A percentile compares a stretch with the other conserved stretches of the same genome.
These are phyloP conservation scores for Pleurotus pulmonarius DNA, from an alignment of 768 basidiomycete species.

Conservation along the genomic window DNA sequence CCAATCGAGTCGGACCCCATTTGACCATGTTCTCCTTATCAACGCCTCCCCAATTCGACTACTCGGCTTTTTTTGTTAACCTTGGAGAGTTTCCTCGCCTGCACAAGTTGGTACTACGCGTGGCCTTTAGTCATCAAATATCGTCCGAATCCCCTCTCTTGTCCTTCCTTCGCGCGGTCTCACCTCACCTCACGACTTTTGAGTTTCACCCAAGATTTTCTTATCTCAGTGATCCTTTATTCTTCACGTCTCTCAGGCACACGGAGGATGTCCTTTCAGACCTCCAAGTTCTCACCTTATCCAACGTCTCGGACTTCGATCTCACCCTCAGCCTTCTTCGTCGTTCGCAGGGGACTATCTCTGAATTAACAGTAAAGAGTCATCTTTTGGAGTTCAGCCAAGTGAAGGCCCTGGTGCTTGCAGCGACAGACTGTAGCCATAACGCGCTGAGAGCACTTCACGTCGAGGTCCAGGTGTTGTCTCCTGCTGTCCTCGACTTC, in stretches of 20 bases:
- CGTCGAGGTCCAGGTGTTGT: neutral
- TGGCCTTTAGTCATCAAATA: constrained; percentile 14
- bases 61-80: constrained; percentile 28
- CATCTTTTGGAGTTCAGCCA: neutral
- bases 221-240: neutral
- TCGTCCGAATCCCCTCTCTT: constrained; percentile 22
- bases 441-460: neutral
- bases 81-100: constrained; percentile 25
- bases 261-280: neutral
- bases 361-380: neutral
- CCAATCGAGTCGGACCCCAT: too few relatives aligned
- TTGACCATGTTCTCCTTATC: constrained; percentile 27
- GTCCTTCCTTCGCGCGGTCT: constrained; percentile 12
- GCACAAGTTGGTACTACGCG: constrained; percentile 18
- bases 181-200: neutral
- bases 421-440: neutral
- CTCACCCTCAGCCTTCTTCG: neutral
- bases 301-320: neutral
- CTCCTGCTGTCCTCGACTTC: neutral
- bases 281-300: neutral
- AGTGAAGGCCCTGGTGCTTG: neutral
- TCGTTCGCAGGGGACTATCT: neutral
- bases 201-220: neutral
- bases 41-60: constrained; percentile 26
- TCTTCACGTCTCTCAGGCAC: neutral